Percentiles rank a stretch among this genome's conserved stretches.
These are phyloP conservation scores for Fusarium pseudograminearum DNA, from an alignment of 2,329 filamentous ascomycete genomes.

Conservation along the genomic window DNA sequence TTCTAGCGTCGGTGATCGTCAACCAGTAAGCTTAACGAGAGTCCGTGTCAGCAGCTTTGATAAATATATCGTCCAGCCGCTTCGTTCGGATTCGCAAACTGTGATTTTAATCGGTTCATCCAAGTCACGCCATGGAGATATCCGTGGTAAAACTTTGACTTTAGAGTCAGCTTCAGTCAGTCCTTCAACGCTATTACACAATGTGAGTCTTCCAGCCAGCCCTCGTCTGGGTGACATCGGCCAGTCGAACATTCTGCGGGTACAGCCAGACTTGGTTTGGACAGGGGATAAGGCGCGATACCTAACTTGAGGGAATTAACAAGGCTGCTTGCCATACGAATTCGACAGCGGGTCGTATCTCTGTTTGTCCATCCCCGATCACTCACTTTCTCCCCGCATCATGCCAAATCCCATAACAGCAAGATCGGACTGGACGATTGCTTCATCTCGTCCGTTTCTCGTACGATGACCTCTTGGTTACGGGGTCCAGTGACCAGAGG, in stretches of 20 bases:
- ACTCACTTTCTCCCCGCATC: constrained; percentile 24
- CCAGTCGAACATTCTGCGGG: constrained; percentile 30
- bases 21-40: constrained; percentile 7
- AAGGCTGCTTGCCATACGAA: constrained; percentile 36
- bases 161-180: neutral
- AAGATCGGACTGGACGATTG: constrained; percentile 36
- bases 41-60: neutral
- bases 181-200: constrained; percentile 9
- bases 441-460: constrained; percentile 4
- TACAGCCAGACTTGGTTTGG: constrained; percentile 27
- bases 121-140: constrained; percentile 22
- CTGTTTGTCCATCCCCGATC: constrained; percentile 11
- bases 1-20: constrained; percentile 10
- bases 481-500: neutral
- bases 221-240: constrained; percentile 32
- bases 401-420: constrained; percentile 12
- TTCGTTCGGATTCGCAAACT: constrained; percentile 24
- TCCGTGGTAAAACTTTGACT: constrained; percentile 3
- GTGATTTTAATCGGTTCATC: constrained; percentile 4
- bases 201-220: constrained; percentile 15
- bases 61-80: constrained; percentile 33
- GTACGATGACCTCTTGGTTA: constrained; percentile 7
- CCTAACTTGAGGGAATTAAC: constrained; percentile 37
- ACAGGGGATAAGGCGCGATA: constrained; percentile 27
- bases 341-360: constrained; percentile 33